Percentiles rank a stretch among this genome's conserved stretches.
Evolutionary conservation across 2,329 filamentous ascomycete genomes (phyloP).

Genomic region (Waltergamsia citrina): DNA sequence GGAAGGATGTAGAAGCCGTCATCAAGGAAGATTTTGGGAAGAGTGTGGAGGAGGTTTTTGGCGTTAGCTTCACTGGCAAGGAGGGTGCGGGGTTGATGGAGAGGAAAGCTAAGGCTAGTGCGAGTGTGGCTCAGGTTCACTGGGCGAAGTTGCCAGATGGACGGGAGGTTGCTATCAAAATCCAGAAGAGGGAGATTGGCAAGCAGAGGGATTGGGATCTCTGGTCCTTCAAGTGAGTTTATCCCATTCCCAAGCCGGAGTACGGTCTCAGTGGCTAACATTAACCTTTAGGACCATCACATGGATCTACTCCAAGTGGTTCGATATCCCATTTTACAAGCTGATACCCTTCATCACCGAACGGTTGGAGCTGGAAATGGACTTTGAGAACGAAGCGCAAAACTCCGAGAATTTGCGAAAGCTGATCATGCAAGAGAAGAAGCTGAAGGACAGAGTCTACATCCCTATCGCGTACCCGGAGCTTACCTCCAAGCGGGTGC

Average conservation of each 20-base stretch:
- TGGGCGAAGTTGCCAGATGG: conserved; percentile 84
- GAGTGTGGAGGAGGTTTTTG: conserved; percentile 83
- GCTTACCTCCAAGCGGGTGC: conserved; percentile 70
- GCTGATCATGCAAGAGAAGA: conserved; percentile 66
- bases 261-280: conserved; percentile 12
- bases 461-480: conserved; percentile 79
- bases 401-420: conserved; percentile 80
- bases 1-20: conserved; percentile 77
- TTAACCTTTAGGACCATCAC: conserved; percentile 54
- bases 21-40: conserved; percentile 84
- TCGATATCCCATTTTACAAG: conserved; percentile 86
- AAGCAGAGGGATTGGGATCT: conserved; percentile 90
- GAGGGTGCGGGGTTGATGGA: conserved; percentile 58
- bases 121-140: conserved; percentile 93
- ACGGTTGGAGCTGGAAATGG: conserved; percentile 84
- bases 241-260: conserved; percentile 20
- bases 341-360: conserved; percentile 90
- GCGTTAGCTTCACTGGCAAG: conserved; percentile 69
- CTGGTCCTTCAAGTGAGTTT: conserved; percentile 76
- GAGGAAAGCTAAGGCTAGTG: conserved; percentile 57
- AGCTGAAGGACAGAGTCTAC: conserved; percentile 73
- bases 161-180: conserved; percentile 86
- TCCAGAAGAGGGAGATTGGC: conserved; percentile 91
- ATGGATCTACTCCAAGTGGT: conserved; percentile 74
- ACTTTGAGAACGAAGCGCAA: conserved; percentile 84